Base-by-base conservation (phyloP, 1,284 basidiomycete species). In the Porodaedalea pini region DNA sequence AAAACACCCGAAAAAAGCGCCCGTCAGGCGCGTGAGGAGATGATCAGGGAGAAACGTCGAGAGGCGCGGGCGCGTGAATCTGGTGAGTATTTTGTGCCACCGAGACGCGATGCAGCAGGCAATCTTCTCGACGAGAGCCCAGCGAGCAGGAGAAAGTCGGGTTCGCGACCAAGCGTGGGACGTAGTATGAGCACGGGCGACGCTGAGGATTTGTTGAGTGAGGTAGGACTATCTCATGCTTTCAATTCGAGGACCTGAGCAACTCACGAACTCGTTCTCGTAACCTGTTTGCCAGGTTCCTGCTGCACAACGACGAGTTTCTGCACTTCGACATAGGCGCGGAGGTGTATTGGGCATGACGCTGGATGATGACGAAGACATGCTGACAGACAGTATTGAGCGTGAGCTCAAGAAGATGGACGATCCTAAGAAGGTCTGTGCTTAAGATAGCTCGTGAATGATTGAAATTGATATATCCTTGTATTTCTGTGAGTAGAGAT, bases 121-220 rank as follows among this genome's bases (percentile, higher is more conserved):
- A 57, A 57, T 13, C 19, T 58, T 43, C 17, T 57, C 23, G 59
- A 58, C 13, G 56, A 40, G 23, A 55, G 56, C 39, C 47, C 51
- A n/a, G 55, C 32, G 10, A 62, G 57, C 57, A 63, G 51, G 59
- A 67, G 59, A 59, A 75, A 29, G 75, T 77, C 59, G 3, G 68
- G 69, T 23, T 78, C 78, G 25, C 71, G 84, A 47, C 81, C 83
- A 4, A 81, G 73, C 57, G 74, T 80, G 54, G 73, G 87, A 53
- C 73, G 88, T 50, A 91, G 88, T 66, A 79, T 82, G 77, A 90
- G 87, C 62, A 86, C 86, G 0, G 81, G 85, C 2, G 88, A 90
- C 66, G 81, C 80, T 4, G 78, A 82, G 44, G 73, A 75, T 40
- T 56, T 78, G 45, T 49, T 64, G 10, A 51, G 59, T 50, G 40